phyloP scores from a whole-genome alignment of 257 asterid genomes.

The Thymus mandschuricus region DNA sequence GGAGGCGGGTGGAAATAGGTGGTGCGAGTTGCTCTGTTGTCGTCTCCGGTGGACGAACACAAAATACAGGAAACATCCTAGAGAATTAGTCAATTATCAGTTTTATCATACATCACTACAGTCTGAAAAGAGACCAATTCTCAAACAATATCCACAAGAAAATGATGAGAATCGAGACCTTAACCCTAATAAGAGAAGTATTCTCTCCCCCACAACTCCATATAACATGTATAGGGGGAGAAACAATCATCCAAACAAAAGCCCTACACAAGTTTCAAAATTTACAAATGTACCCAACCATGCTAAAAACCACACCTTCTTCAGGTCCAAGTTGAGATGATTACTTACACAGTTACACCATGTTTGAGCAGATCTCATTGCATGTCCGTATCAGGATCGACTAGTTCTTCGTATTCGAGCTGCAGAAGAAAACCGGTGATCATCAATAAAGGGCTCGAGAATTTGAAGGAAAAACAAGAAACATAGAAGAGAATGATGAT shows the following conservation, averaged over 20 bases:
- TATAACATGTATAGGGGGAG: slow-evolving; percentile 16
- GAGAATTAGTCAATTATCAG: not conserved
- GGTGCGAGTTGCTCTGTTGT: too few species aligned
- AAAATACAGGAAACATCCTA: not conserved
- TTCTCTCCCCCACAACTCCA: not conserved
- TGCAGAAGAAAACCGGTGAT: slow-evolving; percentile 37
- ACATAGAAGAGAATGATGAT: not conserved
- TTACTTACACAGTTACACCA: not conserved
- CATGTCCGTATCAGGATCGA: slow-evolving; percentile 54
- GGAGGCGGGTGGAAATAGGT: too few species aligned
- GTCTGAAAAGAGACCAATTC: not conserved
- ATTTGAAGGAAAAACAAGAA: not conserved
- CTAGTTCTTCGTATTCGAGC: slow-evolving; percentile 63
- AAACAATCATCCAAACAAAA: slow-evolving; percentile 7
- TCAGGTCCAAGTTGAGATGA: not conserved
- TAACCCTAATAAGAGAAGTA: slow-evolving; percentile 14
- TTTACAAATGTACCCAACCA: slow-evolving; percentile 38
- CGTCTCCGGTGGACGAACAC: too few species aligned
- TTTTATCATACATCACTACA: not conserved
- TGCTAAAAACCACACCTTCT: slow-evolving; percentile 10
- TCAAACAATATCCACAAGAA: slow-evolving; percentile 6
- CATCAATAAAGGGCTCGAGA: not conserved
- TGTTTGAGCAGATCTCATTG: slow-evolving; percentile 10
- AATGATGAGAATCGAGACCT: slow-evolving; percentile 2
- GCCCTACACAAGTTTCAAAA: slow-evolving; percentile 19